Evolutionary conservation across 306 rosid genomes (phyloP), one percentile per base, ranked within the genome.

Genomic region (Prosopis cineraria): DNA sequence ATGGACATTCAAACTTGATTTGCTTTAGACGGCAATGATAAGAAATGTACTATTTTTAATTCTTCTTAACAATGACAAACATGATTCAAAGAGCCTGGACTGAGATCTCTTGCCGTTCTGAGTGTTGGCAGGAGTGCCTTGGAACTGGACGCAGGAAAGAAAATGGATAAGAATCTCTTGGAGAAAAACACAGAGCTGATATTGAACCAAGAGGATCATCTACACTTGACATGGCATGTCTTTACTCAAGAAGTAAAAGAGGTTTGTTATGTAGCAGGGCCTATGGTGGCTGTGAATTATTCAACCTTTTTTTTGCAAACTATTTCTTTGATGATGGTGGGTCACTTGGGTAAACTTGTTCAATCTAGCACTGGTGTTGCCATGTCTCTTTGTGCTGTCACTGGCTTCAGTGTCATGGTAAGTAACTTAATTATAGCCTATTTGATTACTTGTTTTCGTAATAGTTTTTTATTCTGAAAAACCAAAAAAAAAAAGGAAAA

Each of bases 311-410:
- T 17, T 47, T 22, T 47, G 4, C 93, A 89, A 64, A 77, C 84
- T 5, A 72, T 87, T 22, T 76, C 91, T 19, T 39, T 80, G 68
- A 85, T 68, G 84, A 83, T 87, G 88, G 93, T 89, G 20, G 93
- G 93, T 55, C 93, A 87, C 74, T 78, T 87, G 47, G 87, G 93
- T 5, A 85, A 81, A 43, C 88, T 89, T 59, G 85, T 88, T 79
- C 90, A 87, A 75, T 87, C 93, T n/a, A 85, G 90, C 85, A 85
- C 88, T 1, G 88, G 91, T 7, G 78, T 87, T 37, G 89, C 93
- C 36, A 68, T 84, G 47, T 89, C 91, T 56, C 79, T 87, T 0
- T 75, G 87, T 75, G 85, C 74, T 44, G 91, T 89, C 56, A 58
- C 87, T 55, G 91, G 90, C 76, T 89, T 85, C 30, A 87, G 93